Evolutionary conservation across 2,329 filamentous ascomycete species (phyloP).

Genomic region (Botrytis pseudocinerea): DNA sequence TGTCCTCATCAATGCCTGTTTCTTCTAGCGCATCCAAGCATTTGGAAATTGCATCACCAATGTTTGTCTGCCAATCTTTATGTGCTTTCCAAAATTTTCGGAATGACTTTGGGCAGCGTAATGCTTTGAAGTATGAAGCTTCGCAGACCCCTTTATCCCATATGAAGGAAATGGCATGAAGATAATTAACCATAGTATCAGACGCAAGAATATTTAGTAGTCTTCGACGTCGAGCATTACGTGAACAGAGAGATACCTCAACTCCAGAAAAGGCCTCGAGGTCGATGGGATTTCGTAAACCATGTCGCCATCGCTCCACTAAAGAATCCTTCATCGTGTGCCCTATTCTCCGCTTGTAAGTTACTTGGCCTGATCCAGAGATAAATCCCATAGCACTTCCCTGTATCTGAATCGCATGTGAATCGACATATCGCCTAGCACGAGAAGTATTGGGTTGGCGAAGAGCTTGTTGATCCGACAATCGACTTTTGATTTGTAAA

Average conservation of each 20-base stretch:
- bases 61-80: slow-evolving; percentile 17
- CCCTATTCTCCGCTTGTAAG: slow-evolving; percentile 26
- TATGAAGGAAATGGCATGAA: background rate
- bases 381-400: slow-evolving; percentile 26
- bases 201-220: slow-evolving; percentile 25
- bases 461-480: slow-evolving; percentile 24
- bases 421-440: slow-evolving; percentile 24
- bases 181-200: slow-evolving; percentile 27
- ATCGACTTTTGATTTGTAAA: slow-evolving; percentile 21
- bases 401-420: slow-evolving; percentile 25
- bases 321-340: slow-evolving; percentile 28
- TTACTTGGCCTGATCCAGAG: slow-evolving; percentile 20
- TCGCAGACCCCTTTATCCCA: slow-evolving; percentile 2
- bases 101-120: slow-evolving; percentile 23
- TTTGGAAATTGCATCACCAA: slow-evolving; percentile 26
- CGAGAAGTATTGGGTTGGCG: slow-evolving; percentile 22
- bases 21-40: slow-evolving; percentile 26
- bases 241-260: slow-evolving; percentile 28
- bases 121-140: slow-evolving; percentile 14
- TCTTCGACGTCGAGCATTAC: slow-evolving; percentile 24
- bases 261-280: slow-evolving; percentile 27
- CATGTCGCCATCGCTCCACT: slow-evolving; percentile 26
- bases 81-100: slow-evolving; percentile 24
- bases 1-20: slow-evolving; percentile 26
- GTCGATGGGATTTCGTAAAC: slow-evolving; percentile 23